Base-by-base conservation (phyloP, 2,329 filamentous ascomycete genomes). In the Colletotrichum costaricense region DNA sequence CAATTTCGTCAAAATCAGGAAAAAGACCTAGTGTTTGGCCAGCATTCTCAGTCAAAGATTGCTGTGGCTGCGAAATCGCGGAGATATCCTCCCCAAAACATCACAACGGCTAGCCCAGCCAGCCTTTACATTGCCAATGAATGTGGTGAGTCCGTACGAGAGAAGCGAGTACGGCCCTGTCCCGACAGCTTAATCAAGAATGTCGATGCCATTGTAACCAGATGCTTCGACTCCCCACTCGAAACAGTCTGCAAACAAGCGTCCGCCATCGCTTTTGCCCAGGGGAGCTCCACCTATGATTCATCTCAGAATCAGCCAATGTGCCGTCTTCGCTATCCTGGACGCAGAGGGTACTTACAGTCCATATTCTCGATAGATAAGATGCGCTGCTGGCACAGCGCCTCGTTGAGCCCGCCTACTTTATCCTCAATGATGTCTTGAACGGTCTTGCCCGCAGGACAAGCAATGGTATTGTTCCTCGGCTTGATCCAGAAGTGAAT, bases 191-290 rank as follows among this genome's bases (percentile, higher is more conserved):
- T 11, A 60, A 22, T 22, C 16, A 4, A 30, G 22, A 22, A 64
- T 28, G 28, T 67, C 35, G 4, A 58, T 42, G 4, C 54, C 69
- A 49, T 71, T 52, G 30, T 72, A 72, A 33, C 69, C 69, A 22
- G 64, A 69, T n/a, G 69, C 65, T 58, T 72, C 67, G n/a, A 68
- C 58, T 12, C 69, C 69, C 69, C 69, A 72, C 24, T 72, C 69
- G 54, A 72, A 72, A 52, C 69, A 72, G 54, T 72, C 65, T 5
- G 69, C 64, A 65, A 65, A 72, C 1, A 52, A 30, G 16, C 69
- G 49, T 3, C 64, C 64, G 3, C 69, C 69, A 4, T 52, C 46
- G 19, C 57, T 57, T n/a, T 24, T n/a, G 1, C 52, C 52, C 7
- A 22, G 8, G 0, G 63, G 63, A 12, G 57, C 63, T 6, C 56